Evolutionary conservation across 805 yeast species (phyloP), one percentile per base, ranked within the genome.

Genomic region (Zygosaccharomyces kombuchaensis): DNA sequence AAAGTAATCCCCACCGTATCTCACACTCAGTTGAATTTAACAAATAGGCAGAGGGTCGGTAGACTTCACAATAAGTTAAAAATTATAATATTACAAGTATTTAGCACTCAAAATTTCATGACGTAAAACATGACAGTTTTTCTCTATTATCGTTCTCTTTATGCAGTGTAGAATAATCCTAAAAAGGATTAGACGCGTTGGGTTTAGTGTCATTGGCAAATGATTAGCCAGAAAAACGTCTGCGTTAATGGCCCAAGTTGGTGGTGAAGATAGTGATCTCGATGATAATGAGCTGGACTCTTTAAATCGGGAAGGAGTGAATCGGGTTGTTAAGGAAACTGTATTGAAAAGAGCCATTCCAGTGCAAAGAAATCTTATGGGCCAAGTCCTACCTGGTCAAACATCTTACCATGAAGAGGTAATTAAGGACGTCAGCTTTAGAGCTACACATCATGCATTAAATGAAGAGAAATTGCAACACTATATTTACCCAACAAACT

Each of bases 401-500:
- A 36, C 48, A 16, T 32, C 62, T 1, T 53, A 51, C 31, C 72
- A 72, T 48, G 73, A 71, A 47, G 75, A 72, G 52, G 56, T 70
- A 2, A 56, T 53, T n/a, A 43, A 61, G 6, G 59, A 57, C 3
- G 67, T 69, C 2, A 60, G 62, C 1, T 71, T 57, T 50, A 67
- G 64, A 19, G 72, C 76, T 0, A 75, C 80, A 1, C 80, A 78
- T 50, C 87, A 81, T 54, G 67, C 66, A 9, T 57, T 83, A 34
- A 65, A 76, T 51, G 40, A 50, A 2, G 67, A 61, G 3, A 65
- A 65, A 7, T 50, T 81, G 6, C 43, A 54, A 1, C 69, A 78
- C 0, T 87, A 81, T 57, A 68, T 87, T 0, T 93, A 95, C 61
- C 99, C 99, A 0, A 80, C 88, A 1, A 91, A 93, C 58, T 78